A percentile compares a stretch with the other conserved stretches of the same genome.
Evolutionary conservation across 345 rosid species (phyloP).

Genomic region (Microcos paniculata): DNA sequence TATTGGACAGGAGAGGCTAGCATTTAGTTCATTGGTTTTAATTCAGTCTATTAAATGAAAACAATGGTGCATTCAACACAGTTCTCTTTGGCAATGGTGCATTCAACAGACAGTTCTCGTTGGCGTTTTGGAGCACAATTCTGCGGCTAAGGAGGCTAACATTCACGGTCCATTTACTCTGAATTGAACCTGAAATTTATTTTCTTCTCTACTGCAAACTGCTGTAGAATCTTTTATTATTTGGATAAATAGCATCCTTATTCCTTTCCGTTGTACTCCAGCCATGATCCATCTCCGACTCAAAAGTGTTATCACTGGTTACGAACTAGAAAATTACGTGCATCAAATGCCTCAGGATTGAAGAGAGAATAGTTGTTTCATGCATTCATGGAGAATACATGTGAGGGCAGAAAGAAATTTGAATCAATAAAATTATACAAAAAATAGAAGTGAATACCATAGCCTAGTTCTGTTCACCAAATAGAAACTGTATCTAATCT

Average conservation of each 20-base stretch:
- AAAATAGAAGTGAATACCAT: background rate
- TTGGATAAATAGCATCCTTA: too few species aligned
- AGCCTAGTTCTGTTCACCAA: background rate
- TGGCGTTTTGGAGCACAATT: background rate
- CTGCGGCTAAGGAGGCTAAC: too few species aligned
- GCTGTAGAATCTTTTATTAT: too few species aligned
- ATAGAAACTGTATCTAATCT: background rate
- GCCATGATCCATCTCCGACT: too few species aligned
- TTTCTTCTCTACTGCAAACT: background rate
- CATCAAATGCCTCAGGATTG: background rate
- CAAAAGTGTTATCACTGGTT: too few species aligned
- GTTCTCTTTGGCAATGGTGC: too few species aligned
- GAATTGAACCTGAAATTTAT: too few species aligned
- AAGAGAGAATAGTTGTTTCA: background rate
- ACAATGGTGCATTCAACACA: background rate
- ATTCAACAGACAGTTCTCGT: too few species aligned
- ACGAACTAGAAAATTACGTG: background rate
- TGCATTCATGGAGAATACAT: background rate
- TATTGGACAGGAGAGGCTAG: too few species aligned
- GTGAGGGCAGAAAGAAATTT: background rate
- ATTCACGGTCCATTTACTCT: background rate
- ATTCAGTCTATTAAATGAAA: background rate
- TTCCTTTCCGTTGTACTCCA: too few species aligned
- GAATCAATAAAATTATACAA: background rate
- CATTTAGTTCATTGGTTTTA: too few species aligned